A percentile compares a stretch with the other conserved stretches of the same genome.
These are phyloP conservation scores for Nothophaeocryptopus gaeumannii DNA, from an alignment of 2,329 filamentous ascomycete species.

Conservation along the genomic window DNA sequence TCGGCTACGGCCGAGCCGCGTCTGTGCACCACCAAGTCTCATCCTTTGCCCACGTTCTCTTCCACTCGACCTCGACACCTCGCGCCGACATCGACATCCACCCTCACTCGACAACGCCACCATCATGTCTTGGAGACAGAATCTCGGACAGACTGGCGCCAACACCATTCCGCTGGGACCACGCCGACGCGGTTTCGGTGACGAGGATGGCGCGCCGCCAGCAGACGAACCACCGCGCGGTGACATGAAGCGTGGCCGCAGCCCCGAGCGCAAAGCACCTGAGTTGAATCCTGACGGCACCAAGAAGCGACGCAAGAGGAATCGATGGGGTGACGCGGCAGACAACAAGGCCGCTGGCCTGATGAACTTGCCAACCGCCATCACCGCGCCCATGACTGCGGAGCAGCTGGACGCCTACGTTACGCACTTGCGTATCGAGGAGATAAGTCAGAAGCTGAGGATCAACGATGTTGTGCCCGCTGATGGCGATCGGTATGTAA, in stretches of 20 bases:
- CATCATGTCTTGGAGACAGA: conserved; percentile 62
- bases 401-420: conserved; percentile 98
- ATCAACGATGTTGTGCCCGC: conserved; percentile 98
- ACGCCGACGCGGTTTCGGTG: conserved; percentile 72
- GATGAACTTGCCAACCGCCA: conserved; percentile 95
- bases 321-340: conserved; percentile 93
- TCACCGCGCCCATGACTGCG: conserved; percentile 95
- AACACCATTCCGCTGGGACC: conserved; percentile 96
- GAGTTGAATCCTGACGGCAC: conserved; percentile 63
- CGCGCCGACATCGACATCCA: neutral
- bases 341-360: conserved; percentile 98
- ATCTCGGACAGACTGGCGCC: conserved; percentile 86
- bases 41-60: too few species aligned
- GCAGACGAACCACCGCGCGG: conserved; percentile 33
- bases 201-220: conserved; percentile 48
- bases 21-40: too few species aligned
- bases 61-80: too few species aligned
- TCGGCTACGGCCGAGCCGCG: too few species aligned
- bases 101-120: conserved; percentile 5
- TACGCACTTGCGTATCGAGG: conserved; percentile 92
- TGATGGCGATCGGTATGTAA: conserved; percentile 84
- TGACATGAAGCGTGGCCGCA: conserved; percentile 79
- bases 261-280: conserved; percentile 55
- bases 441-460: conserved; percentile 97
- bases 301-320: conserved; percentile 94